Evolutionary conservation across 345 rosid genomes (phyloP), one percentile per base, ranked within the genome.

Genomic region (Eucalyptus regnans): DNA sequence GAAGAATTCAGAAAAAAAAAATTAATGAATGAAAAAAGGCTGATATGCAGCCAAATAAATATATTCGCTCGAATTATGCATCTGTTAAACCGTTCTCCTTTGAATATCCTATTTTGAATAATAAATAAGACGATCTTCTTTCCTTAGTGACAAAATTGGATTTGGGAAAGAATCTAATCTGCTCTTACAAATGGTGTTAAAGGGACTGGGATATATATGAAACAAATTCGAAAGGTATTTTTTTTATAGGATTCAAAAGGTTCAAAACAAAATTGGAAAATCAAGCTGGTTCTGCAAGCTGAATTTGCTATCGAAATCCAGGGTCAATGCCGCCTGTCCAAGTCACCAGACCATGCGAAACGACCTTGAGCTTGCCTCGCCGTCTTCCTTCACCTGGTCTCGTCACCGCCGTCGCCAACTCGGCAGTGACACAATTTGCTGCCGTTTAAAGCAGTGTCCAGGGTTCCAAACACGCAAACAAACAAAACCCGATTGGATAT

Each of bases 221-320:
- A 60, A 60, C 66, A 12, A 60, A 60, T 17, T 60, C 66, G 31
- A 27, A 60, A 12, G 66, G 31, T 12, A 27, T 60, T 25, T 2
- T 60, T 60, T 60, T 9, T 58, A 23, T 23, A 58, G 12, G 62
- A 58, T 58, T 58, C 9, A 58, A 58, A 58, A 23, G 62, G 62
- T 23, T 23, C 15, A 50, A 50, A 50, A 50, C 52, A 50, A 58
- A 58, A 58, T 58, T 1, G 52, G 23, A 58, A 58, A 23, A 4
- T 58, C 27, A 58, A 23, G 13, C 62, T 23, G 3, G 62, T 2
- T 0, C 0, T 4, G 62, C 29, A 23, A 25, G 1, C 1, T 25
- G 62, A 58, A 58, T 58, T 58, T 58, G 62, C 2, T 1, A 23
- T 58, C 29, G 27, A 23, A 22, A 22, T 60, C 13, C 1, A 25